Base-by-base conservation (phyloP, 257 asterid species). In the Asclepias syriaca region DNA sequence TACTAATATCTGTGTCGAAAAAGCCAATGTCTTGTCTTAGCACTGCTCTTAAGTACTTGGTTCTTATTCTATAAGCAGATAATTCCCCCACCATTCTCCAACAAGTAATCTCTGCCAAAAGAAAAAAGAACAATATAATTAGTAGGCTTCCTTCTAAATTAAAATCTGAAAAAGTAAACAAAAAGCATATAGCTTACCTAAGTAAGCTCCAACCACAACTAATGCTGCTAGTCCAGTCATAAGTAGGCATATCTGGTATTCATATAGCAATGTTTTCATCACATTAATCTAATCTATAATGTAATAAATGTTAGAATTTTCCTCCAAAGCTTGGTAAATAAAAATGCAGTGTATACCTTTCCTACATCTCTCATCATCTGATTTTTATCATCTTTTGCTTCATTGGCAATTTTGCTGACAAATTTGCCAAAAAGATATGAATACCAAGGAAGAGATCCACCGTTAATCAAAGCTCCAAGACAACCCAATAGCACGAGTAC, bases 371-470 rank as follows among this genome's bases (percentile, higher is more conserved):
- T 81, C 93, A 89, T 86, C 93, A 92, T 86, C 84, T 75, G 72
- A 21, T 79, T 68, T 24, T 78, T 79, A 72, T 81, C 84, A 13
- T 34, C 40, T 22, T 15, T 14, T 61, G 75, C 63, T 39, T 80
- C 85, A 29, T 69, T 57, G 0, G 91, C 90, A 59, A 92, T 87
- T 69, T 85, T 81, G 81, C 89, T 89, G 6, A 88, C 97, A 68
- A 92, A 84, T 45, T 70, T 61, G 10, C 97, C 96, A 10, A 92
- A 88, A 54, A 89, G 90, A 79, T 34, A 84, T 14, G 96, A 92
- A 77, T 92, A 92, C 95, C 96, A 92, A 78, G 96, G 96, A 66
- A 92, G 93, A 29, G 97, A 88, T 48, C 97, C 97, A 60, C 97
- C 97, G 61, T 89, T 87, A 74, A 92, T 84, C 0, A 92, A 55